These are phyloP conservation scores for Venturia effusa DNA, from an alignment of 2,329 filamentous ascomycete genomes.

Conservation along the genomic window DNA sequence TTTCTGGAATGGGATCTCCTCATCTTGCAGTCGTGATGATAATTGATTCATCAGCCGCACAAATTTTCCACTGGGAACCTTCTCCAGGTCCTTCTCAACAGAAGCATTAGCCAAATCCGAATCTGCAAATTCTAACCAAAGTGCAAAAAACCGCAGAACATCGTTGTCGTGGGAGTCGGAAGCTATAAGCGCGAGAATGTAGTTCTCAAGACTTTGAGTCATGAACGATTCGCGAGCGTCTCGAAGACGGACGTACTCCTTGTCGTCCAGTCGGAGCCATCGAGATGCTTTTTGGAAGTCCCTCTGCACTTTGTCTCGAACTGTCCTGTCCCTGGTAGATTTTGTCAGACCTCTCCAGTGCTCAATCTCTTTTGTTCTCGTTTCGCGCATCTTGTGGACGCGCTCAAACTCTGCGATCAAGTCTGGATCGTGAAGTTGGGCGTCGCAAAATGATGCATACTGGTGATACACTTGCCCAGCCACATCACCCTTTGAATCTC, in stretches of 20 bases:
- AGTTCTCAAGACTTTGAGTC: conserved; percentile 85
- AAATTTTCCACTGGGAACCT: conserved; percentile 85
- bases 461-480: conserved; percentile 87
- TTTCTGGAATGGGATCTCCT: conserved; percentile 60
- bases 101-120: conserved; percentile 66
- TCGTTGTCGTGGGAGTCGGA: conserved; percentile 86
- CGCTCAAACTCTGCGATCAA: conserved; percentile 74
- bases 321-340: conserved; percentile 20
- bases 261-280: conserved; percentile 84
- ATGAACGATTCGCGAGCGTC: conserved; percentile 72
- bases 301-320: conserved; percentile 30
- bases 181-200: conserved; percentile 70
- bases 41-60: conserved; percentile 90
- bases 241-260: conserved; percentile 70
- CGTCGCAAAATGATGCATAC: conserved; percentile 90
- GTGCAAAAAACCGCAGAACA: conserved; percentile 77
- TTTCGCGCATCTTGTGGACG: conserved; percentile 65
- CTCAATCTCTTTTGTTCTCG: conserved; percentile 69
- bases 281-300: conserved; percentile 64
- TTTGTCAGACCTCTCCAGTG: conserved; percentile 44
- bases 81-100: conserved; percentile 56
- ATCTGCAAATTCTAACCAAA: conserved; percentile 86
- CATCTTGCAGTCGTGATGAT: conserved; percentile 76
- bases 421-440: conserved; percentile 80
- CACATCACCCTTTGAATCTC: conserved; percentile 54